These are phyloP conservation scores for Mycena kentingensis DNA, from an alignment of 768 basidiomycete genomes.

Conservation along the genomic window DNA sequence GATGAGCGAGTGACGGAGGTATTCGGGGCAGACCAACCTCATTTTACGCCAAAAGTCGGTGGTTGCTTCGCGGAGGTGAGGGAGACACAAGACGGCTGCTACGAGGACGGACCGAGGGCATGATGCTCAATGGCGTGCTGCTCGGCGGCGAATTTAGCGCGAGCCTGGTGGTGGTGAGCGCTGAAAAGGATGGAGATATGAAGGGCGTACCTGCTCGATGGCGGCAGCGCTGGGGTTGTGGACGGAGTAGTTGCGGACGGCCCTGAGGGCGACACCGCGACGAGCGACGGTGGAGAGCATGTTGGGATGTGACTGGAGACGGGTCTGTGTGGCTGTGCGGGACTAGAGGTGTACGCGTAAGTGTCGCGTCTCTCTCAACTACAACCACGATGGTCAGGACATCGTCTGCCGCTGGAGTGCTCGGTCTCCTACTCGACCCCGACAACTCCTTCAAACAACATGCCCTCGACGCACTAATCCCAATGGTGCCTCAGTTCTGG, in stretches of 20 bases:
- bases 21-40: slow-evolving; percentile 50
- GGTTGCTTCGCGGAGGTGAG: slow-evolving; percentile 52
- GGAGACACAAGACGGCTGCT: not conserved
- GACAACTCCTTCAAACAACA: slow-evolving; percentile 87
- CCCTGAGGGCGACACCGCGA: slow-evolving; percentile 51
- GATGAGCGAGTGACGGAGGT: slow-evolving; percentile 18
- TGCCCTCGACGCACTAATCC: slow-evolving; percentile 81
- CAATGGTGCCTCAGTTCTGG: slow-evolving; percentile 94
- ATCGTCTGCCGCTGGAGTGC: slow-evolving; percentile 85
- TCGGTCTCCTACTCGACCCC: slow-evolving; percentile 89
- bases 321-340: slow-evolving; percentile 29
- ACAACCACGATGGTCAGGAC: slow-evolving; percentile 56
- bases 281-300: slow-evolving; percentile 52
- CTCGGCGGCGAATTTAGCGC: slow-evolving; percentile 49
- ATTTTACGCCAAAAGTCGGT: slow-evolving; percentile 86
- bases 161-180: no score
- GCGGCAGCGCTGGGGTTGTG: no score
- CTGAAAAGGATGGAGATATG: no score
- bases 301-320: slow-evolving; percentile 39
- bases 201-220: no score
- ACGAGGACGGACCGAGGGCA: slow-evolving; percentile 52
- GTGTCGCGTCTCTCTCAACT: slow-evolving; percentile 25
- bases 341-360: no score
- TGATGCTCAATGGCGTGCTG: slow-evolving; percentile 64
- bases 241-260: slow-evolving; percentile 39